Conservation (phyloP, 2,329 filamentous ascomycete species). For the Fusarium albosuccineum region DNA sequence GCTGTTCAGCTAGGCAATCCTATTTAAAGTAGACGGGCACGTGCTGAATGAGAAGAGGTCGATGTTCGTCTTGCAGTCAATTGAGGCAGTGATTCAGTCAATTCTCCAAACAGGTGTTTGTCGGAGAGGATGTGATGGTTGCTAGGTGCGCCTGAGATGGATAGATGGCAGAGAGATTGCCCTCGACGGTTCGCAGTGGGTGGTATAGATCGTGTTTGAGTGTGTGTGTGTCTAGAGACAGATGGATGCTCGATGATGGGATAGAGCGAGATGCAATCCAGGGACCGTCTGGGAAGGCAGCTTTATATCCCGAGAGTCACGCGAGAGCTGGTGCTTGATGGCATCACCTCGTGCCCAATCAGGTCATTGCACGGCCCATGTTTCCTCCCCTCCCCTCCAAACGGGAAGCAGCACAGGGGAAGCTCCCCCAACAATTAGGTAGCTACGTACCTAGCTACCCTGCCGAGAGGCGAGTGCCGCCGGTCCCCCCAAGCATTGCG, state of each 20-base stretch:
- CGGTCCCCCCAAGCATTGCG: constrained; percentile 15
- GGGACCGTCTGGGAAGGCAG: constrained; percentile 29
- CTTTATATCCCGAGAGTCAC: constrained; percentile 47
- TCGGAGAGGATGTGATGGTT: constrained; percentile 12
- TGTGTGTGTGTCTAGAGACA: constrained; percentile 6
- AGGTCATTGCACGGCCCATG: constrained; percentile 42
- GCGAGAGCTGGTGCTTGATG: constrained; percentile 42
- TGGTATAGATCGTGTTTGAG: neutral
- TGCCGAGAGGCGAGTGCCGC: neutral
- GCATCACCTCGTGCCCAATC: constrained; percentile 48
- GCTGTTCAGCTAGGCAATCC: constrained; percentile 7
- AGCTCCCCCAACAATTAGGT: constrained; percentile 23
- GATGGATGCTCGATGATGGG: constrained; percentile 15
- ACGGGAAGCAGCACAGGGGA: neutral
- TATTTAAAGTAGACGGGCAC: constrained; percentile 10
- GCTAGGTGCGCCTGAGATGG: neutral
- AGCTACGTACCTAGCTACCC: too few relatives aligned
- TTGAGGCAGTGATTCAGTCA: neutral
- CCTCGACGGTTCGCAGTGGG: constrained; percentile 1
- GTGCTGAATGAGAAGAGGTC: constrained; percentile 4
- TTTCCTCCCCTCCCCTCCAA: constrained; percentile 18
- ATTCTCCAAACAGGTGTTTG: constrained; percentile 1
- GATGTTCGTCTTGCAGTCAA: constrained; percentile 3
- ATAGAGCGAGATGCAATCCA: constrained; percentile 15
- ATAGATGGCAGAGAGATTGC: constrained; percentile 5